A percentile compares a stretch with the other conserved stretches of the same genome.
phyloP scores from a whole-genome alignment of 2,329 filamentous ascomycete genomes.

The Trichoderma brevicompactum region DNA sequence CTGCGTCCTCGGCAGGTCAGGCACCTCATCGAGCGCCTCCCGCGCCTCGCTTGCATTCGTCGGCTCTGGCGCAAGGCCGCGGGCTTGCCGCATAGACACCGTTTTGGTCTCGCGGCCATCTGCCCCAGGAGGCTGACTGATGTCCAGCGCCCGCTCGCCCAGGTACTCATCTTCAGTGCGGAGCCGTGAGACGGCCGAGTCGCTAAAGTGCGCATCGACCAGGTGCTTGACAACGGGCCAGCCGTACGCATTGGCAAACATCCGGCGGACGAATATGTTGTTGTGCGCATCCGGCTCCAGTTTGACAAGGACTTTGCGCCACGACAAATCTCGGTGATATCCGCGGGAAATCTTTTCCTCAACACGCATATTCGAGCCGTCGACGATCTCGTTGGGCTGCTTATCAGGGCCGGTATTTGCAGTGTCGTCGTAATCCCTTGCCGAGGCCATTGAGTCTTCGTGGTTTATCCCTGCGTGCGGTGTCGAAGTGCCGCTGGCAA shows the following conservation, averaged over 20 bases:
- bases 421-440: constrained; percentile 59
- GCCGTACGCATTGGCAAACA: constrained; percentile 96
- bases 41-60: constrained; percentile 39
- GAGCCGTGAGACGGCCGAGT: constrained; percentile 64
- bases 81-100: constrained; percentile 30
- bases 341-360: constrained; percentile 98
- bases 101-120: constrained; percentile 68
- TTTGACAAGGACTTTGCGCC: constrained; percentile 95
- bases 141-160: constrained; percentile 70
- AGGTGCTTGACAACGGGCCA: constrained; percentile 97
- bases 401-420: constrained; percentile 52
- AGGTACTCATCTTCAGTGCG: constrained; percentile 69
- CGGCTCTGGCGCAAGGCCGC: constrained; percentile 19
- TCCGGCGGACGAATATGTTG: constrained; percentile 94
- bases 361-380: constrained; percentile 77
- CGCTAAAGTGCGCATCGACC: constrained; percentile 91
- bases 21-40: constrained; percentile 51
- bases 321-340: constrained; percentile 88
- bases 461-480: constrained; percentile 44
- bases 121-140: constrained; percentile 58
- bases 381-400: constrained; percentile 47
- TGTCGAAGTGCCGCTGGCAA: constrained; percentile 41
- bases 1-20: constrained; percentile 43
- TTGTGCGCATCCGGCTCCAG: constrained; percentile 98
- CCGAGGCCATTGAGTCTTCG: constrained; percentile 50